Conservation (phyloP, 352 stramenopile genomes). For the Pythium graminicola region DNA sequence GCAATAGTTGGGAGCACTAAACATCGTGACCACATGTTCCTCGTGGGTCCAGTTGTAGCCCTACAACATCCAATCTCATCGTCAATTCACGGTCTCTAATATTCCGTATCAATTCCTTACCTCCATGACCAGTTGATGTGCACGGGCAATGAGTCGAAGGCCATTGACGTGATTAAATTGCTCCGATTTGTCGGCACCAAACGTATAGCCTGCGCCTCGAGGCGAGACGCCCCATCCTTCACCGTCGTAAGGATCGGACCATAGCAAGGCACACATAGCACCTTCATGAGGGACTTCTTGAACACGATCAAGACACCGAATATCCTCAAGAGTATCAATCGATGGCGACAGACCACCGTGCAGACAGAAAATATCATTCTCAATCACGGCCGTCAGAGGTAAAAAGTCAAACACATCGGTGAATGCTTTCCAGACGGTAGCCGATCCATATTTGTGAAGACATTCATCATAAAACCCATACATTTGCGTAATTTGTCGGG, state of each 20-base stretch:
- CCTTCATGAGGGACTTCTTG: constrained; percentile 97
- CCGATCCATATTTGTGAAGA: constrained; percentile 96
- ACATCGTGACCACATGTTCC: constrained; percentile 97
- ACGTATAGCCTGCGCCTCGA: constrained; percentile 89
- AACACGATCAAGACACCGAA: constrained; percentile 90
- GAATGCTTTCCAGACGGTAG: constrained; percentile 67
- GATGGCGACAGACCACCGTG: constrained; percentile 86
- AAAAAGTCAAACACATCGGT: constrained; percentile 94
- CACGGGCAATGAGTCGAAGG: constrained; percentile 88
- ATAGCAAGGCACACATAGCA: constrained; percentile 97
- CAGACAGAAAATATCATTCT: constrained; percentile 89
- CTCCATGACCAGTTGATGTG: constrained; percentile 96
- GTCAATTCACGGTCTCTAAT: too few relatives aligned
- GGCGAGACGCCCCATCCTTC: constrained; percentile 95
- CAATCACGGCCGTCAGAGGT: constrained; percentile 92
- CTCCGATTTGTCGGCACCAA: constrained; percentile 88
- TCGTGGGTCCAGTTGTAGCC: constrained; percentile 96
- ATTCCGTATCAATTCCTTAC: constrained; percentile 26
- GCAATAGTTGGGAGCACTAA: constrained; percentile 99
- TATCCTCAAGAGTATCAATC: constrained; percentile 92
- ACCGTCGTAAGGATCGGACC: constrained; percentile 94
- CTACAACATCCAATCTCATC: constrained; percentile 13
- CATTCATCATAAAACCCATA: constrained; percentile 99
- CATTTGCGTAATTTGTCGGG: constrained; percentile 93
- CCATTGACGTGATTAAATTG: constrained; percentile 94